Percentiles rank a stretch among this genome's conserved stretches.
phyloP scores from a whole-genome alignment of 176 grass and related monocot species.

The Oryza longistaminata region DNA sequence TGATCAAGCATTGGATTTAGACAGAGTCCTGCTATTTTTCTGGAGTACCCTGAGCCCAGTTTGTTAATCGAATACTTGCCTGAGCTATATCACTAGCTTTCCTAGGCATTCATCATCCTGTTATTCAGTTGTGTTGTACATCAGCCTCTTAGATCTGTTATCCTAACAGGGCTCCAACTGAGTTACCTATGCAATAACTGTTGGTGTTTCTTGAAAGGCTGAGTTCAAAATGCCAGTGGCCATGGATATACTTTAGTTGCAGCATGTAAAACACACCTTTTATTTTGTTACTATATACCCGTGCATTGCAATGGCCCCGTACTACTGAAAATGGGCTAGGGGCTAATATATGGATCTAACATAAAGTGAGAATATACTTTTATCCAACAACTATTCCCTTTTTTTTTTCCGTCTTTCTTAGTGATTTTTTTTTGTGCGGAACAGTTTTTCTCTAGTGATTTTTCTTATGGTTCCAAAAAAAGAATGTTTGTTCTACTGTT shows the following conservation, averaged over 20 bases:
- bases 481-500: too few relatives aligned
- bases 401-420: too few relatives aligned
- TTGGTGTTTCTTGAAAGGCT: not conserved
- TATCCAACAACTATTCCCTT: too few relatives aligned
- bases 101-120: not conserved
- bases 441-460: too few relatives aligned
- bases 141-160: not conserved
- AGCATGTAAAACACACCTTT: not conserved
- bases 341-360: too few relatives aligned
- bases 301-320: too few relatives aligned
- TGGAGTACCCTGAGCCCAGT: not conserved
- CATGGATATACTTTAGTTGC: not conserved
- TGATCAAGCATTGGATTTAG: not conserved
- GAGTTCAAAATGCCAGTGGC: conserved; percentile 6
- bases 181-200: not conserved
- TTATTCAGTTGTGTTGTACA: not conserved
- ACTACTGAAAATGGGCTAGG: too few relatives aligned
- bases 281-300: not conserved
- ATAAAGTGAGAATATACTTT: too few relatives aligned
- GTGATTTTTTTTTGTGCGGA: too few relatives aligned
- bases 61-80: not conserved
- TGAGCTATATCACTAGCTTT: not conserved
- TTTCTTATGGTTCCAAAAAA: too few relatives aligned
- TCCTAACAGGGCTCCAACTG: too few relatives aligned
- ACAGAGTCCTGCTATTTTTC: not conserved